Evolutionary conservation across 176 grass and related monocot species (phyloP), one percentile per base, ranked within the genome.

Genomic region (Chrysopogon serrulatus): DNA sequence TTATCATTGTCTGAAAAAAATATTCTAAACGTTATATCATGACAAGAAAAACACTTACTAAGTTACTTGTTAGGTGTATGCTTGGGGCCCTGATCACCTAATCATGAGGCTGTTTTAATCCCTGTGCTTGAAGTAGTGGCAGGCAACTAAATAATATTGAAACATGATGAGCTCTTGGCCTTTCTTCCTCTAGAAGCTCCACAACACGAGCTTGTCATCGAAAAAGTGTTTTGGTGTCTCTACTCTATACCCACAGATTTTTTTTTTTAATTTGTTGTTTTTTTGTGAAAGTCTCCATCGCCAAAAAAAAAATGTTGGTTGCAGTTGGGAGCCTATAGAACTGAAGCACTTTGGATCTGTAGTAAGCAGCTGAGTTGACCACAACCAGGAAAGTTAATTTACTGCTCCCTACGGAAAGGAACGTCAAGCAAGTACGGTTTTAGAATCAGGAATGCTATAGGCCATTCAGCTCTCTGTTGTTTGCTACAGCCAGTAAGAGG

Each of bases 151-250:
- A 61, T 23, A 75, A 36, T 85, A 68, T 75, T 68, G n/a, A 68
- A 68, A 35, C 54, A 8, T 60, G 61, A 84, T 12, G 60, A 85
- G 17, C 39, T 74, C 19, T 80, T 74, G 82, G 31, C 61, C 47
- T 57, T 89, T 80, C 30, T n/a, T n/a, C n/a, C n/a, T 12, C 23
- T 24, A 61, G 77, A 40, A 62, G 64, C 39, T 68, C 16, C 13
- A 32, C 31, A 49, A 49, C 31, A n/a, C n/a, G n/a, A 59, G 32
- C 39, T 80, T 16, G 32, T 78, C 79, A 88, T 77, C 32, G 2
- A 32, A 88, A 87, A 83, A 88, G 79, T 77, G 40, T 36, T 59
- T 51, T 26, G 10, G 33, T 83, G 51, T 83, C 56, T 51, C 54
- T 78, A 63, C 45, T 17, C 26, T 74, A 64, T 19, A 24, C 65